Conservation (phyloP, 495 filamentous ascomycete genomes). For the Aspergillus biplanus region DNA sequence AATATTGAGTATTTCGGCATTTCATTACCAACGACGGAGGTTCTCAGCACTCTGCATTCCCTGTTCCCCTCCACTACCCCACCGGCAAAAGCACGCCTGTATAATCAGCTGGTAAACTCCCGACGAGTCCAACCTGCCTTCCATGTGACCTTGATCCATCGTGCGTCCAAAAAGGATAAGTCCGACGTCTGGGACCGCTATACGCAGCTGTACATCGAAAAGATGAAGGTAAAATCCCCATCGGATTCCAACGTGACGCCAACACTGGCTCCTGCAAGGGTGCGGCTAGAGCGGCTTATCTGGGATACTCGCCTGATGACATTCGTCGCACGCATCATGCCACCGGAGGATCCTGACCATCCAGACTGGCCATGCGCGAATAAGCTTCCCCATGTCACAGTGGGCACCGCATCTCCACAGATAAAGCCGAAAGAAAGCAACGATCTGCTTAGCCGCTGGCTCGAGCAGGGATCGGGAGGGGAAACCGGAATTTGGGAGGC, state of each 20-base stretch:
- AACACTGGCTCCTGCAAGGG: constrained; percentile 52
- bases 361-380: constrained; percentile 71
- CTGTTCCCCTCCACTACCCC: constrained; percentile 56
- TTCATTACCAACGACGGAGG: constrained; percentile 57
- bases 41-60: constrained; percentile 66
- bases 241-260: constrained; percentile 44
- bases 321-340: constrained; percentile 73
- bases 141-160: constrained; percentile 93
- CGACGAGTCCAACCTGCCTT: constrained; percentile 82
- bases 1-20: constrained; percentile 88
- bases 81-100: constrained; percentile 62
- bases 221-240: constrained; percentile 40
- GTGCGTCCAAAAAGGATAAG: constrained; percentile 57
- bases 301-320: constrained; percentile 87
- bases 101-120: constrained; percentile 69
- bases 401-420: constrained; percentile 71
- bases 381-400: constrained; percentile 80
- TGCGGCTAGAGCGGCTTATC: constrained; percentile 69
- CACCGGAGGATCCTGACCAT: constrained; percentile 37
- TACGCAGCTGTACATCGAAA: constrained; percentile 47
- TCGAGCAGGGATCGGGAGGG: constrained; percentile 52
- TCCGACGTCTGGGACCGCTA: constrained; percentile 75
- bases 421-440: constrained; percentile 97
- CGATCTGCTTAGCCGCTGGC: constrained; percentile 73
- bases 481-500: constrained; percentile 53